These are phyloP conservation scores for Neocatenulostroma microsporum DNA, from an alignment of 2,329 filamentous ascomycete species.

Conservation along the genomic window DNA sequence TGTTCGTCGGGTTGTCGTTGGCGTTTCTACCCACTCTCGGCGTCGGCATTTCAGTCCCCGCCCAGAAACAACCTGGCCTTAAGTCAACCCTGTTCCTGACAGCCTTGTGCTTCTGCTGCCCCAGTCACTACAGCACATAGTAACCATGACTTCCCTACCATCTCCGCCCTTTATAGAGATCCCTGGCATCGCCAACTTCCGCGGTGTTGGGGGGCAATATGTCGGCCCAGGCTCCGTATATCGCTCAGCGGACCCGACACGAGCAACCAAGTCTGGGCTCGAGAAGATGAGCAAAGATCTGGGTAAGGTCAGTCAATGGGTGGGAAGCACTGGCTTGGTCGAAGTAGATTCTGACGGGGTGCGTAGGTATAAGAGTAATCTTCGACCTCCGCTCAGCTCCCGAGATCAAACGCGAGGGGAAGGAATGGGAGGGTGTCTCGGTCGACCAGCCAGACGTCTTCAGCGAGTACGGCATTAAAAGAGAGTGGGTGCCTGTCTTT, in stretches of 20 bases:
- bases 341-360: too few species aligned
- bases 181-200: conserved; percentile 58
- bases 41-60: too few species aligned
- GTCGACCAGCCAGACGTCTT: conserved; percentile 21
- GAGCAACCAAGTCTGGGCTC: conserved; percentile 48
- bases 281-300: conserved; percentile 38
- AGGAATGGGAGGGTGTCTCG: conserved; percentile 27
- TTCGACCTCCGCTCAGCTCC: conserved; percentile 60
- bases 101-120: neutral
- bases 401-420: conserved; percentile 47
- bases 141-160: conserved; percentile 10
- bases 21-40: too few species aligned
- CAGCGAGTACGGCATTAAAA: conserved; percentile 41
- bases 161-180: conserved; percentile 35
- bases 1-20: too few species aligned
- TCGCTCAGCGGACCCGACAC: conserved; percentile 60
- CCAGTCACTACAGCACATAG: neutral
- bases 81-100: neutral
- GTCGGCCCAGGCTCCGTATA: conserved; percentile 52
- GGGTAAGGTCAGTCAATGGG: conserved; percentile 18
- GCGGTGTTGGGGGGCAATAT: conserved; percentile 50
- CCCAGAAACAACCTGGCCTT: too few species aligned
- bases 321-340: neutral
- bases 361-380: conserved; percentile 57
- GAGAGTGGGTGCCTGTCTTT: conserved; percentile 60